These are phyloP conservation scores for Trichosporon ovoides DNA, from an alignment of 1,284 basidiomycete species.

Conservation along the genomic window DNA sequence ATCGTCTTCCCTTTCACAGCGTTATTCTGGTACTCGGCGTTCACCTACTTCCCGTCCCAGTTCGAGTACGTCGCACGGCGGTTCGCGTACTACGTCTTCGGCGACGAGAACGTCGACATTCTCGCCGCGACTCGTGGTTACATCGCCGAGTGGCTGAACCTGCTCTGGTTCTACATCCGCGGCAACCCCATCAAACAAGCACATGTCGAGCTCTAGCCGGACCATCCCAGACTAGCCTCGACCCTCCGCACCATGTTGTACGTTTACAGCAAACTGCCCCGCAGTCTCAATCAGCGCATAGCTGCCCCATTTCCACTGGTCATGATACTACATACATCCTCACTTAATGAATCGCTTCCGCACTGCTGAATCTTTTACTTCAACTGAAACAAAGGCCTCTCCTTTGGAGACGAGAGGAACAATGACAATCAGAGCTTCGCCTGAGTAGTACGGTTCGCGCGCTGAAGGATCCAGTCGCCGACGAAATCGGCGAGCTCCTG, in stretches of 20 bases:
- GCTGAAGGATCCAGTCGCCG: conserved; percentile 33
- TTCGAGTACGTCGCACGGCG: conserved; percentile 43
- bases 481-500: conserved; percentile 31
- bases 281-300: background rate
- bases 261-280: background rate
- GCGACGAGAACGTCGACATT: conserved; percentile 37
- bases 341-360: conserved; percentile 1
- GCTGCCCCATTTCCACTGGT: background rate
- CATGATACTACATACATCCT: conserved; percentile 10
- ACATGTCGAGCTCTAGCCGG: conserved; percentile 4
- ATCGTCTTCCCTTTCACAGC: conserved; percentile 35
- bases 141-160: conserved; percentile 16
- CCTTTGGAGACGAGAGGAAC: background rate
- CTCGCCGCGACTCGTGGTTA: conserved; percentile 7
- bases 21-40: conserved; percentile 47
- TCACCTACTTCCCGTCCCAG: conserved; percentile 46
- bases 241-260: conserved; percentile 1
- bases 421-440: background rate
- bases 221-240: background rate
- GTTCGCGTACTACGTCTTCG: conserved; percentile 48
- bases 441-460: conserved; percentile 4
- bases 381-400: background rate
- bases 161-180: conserved; percentile 13
- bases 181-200: background rate
- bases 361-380: background rate